Evolutionary conservation across 768 basidiomycete species (phyloP).

Genomic region (Saitozyma sp.): DNA sequence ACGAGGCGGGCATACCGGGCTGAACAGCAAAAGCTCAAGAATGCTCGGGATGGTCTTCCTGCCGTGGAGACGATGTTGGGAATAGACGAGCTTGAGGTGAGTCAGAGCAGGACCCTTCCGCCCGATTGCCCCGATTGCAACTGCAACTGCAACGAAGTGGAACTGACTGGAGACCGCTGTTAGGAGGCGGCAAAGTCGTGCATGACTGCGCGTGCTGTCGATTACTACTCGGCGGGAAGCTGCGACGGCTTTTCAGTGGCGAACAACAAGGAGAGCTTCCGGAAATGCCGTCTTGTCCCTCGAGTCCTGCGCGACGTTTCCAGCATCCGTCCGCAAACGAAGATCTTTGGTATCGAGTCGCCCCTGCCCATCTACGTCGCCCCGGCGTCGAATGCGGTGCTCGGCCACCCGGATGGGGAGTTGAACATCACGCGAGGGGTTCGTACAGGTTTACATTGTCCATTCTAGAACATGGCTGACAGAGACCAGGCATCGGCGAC

Average conservation of each 20-base stretch:
- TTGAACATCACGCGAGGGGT: conserved; percentile 58
- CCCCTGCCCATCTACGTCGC: conserved; percentile 54
- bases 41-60: conserved; percentile 32
- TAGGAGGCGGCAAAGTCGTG: conserved; percentile 40
- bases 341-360: conserved; percentile 50
- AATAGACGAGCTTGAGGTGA: conserved; percentile 46
- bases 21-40: conserved; percentile 27
- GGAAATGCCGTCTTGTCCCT: conserved; percentile 49
- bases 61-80: conserved; percentile 45
- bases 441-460: conserved; percentile 3
- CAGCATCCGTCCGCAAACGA: conserved; percentile 46
- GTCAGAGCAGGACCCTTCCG: conserved; percentile 6
- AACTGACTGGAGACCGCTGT: neutral
- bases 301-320: conserved; percentile 50
- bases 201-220: conserved; percentile 19
- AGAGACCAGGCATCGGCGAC: conserved; percentile 42
- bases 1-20: conserved; percentile 19
- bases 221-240: conserved; percentile 30
- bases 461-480: conserved; percentile 28
- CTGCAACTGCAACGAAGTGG: too few relatives aligned
- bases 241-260: conserved; percentile 27
- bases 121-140: neutral
- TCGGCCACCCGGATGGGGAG: conserved; percentile 70
- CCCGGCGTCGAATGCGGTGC: conserved; percentile 55
- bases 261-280: conserved; percentile 35